Conservation (phyloP, 768 basidiomycete genomes). For the Calocera viscosa region DNA sequence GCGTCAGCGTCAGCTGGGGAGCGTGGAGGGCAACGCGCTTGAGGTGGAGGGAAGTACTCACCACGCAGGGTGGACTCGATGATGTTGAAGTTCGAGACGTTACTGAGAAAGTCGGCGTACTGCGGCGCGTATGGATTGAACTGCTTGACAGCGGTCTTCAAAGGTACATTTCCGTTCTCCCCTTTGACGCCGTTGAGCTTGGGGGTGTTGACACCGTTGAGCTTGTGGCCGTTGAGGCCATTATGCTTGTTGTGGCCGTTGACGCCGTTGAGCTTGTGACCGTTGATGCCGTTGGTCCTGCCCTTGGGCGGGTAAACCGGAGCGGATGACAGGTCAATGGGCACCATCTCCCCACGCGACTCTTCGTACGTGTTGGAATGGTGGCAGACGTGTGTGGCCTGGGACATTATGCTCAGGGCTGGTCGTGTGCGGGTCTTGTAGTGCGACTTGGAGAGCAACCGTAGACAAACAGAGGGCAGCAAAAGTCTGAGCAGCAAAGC, state of each 20-base stretch:
- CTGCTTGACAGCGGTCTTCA: constrained; percentile 21
- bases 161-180: constrained; percentile 21
- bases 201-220: constrained; percentile 14
- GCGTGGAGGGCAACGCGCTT: neutral
- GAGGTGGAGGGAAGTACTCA: constrained; percentile 30
- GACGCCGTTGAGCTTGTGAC: constrained; percentile 13
- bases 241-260: too few relatives aligned
- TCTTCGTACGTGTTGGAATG: neutral
- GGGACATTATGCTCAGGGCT: constrained; percentile 3
- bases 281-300: constrained; percentile 16
- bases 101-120: constrained; percentile 82
- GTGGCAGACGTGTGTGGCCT: neutral
- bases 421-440: too few relatives aligned
- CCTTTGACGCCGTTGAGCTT: constrained; percentile 6
- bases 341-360: constrained; percentile 51
- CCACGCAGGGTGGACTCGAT: constrained; percentile 95
- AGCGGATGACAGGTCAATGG: constrained; percentile 38
- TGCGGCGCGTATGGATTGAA: constrained; percentile 78
- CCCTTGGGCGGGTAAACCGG: constrained; percentile 10
- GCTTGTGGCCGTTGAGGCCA: constrained; percentile 6
- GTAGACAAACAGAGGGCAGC: too few relatives aligned
- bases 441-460: too few relatives aligned
- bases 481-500: too few relatives aligned
- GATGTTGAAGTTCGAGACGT: constrained; percentile 87
- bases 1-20: constrained; percentile 12